phyloP scores from a whole-genome alignment of 2,329 filamentous ascomycete species.

The Ophiosphaerella herpotricha region DNA sequence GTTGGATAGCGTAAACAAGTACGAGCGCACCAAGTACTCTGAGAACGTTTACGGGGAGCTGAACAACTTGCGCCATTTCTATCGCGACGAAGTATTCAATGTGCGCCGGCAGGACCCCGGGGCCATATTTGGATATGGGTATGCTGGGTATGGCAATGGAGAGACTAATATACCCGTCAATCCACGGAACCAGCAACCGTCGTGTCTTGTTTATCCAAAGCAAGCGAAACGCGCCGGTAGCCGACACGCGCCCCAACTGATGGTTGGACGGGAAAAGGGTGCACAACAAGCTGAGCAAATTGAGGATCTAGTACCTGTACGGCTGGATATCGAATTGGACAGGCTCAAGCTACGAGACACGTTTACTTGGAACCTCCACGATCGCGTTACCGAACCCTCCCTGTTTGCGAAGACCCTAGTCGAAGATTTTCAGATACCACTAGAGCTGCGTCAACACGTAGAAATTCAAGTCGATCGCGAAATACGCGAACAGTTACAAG shows the following conservation, averaged over 20 bases:
- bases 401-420: conserved; percentile 87
- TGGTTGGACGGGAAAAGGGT: conserved; percentile 77
- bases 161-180: conserved; percentile 64
- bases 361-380: conserved; percentile 97
- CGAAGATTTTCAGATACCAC: conserved; percentile 79
- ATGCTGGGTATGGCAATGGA: conserved; percentile 86
- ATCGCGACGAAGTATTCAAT: conserved; percentile 58
- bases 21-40: conserved; percentile 53
- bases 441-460: conserved; percentile 63
- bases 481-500: conserved; percentile 86
- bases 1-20: conserved; percentile 60
- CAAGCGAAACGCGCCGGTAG: conserved; percentile 78
- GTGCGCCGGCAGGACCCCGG: conserved; percentile 61
- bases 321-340: conserved; percentile 92
- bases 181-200: conserved; percentile 55
- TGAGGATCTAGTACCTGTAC: conserved; percentile 88
- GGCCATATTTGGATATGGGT: conserved; percentile 71
- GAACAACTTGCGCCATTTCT: conserved; percentile 33
- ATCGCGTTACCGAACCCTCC: conserved; percentile 78
- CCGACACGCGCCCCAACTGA: conserved; percentile 72
- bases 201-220: conserved; percentile 75
- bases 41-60: conserved; percentile 68
- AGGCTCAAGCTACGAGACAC: conserved; percentile 95
- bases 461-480: conserved; percentile 71
- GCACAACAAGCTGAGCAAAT: conserved; percentile 87